Conservation (phyloP, 1,284 basidiomycete species). For the Boletellus deceptivus region DNA sequence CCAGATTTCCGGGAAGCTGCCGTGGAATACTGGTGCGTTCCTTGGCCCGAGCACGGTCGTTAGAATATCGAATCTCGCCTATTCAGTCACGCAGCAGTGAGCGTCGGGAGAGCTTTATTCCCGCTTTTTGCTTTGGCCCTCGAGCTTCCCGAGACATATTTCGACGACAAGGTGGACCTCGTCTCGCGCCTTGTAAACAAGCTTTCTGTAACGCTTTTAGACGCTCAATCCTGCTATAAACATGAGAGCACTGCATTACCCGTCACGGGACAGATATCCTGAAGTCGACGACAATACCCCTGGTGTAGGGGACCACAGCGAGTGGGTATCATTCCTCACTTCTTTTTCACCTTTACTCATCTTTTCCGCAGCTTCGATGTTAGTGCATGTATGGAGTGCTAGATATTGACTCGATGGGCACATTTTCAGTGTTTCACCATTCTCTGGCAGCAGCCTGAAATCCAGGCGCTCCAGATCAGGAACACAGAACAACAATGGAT, state of each 20-base stretch:
- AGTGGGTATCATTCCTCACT: conserved; percentile 41
- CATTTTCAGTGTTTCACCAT: conserved; percentile 76
- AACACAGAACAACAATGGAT: conserved; percentile 66
- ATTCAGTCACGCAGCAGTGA: conserved; percentile 51
- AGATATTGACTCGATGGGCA: conserved; percentile 55
- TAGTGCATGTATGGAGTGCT: conserved; percentile 2
- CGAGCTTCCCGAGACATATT: conserved; percentile 72
- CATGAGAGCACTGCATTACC: conserved; percentile 81
- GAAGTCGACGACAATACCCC: conserved; percentile 53
- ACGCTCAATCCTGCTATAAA: conserved; percentile 64
- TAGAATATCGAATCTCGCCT: neutral
- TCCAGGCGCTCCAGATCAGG: conserved; percentile 69
- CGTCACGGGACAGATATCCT: conserved; percentile 61
- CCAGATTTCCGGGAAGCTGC: conserved; percentile 20
- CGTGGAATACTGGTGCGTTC: conserved; percentile 31
- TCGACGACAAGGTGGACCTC: conserved; percentile 64
- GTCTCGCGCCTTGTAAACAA: too few relatives aligned
- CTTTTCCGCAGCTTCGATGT: conserved; percentile 53
- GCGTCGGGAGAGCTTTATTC: conserved; percentile 71
- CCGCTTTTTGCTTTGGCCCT: conserved; percentile 84
- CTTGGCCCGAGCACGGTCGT: neutral
- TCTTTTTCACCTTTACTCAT: neutral
- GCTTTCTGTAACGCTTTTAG: neutral
- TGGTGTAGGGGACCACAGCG: conserved; percentile 82
- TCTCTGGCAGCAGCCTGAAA: conserved; percentile 68